phyloP scores from a whole-genome alignment of 768 basidiomycete genomes.

The Macrocybe gigantea region DNA sequence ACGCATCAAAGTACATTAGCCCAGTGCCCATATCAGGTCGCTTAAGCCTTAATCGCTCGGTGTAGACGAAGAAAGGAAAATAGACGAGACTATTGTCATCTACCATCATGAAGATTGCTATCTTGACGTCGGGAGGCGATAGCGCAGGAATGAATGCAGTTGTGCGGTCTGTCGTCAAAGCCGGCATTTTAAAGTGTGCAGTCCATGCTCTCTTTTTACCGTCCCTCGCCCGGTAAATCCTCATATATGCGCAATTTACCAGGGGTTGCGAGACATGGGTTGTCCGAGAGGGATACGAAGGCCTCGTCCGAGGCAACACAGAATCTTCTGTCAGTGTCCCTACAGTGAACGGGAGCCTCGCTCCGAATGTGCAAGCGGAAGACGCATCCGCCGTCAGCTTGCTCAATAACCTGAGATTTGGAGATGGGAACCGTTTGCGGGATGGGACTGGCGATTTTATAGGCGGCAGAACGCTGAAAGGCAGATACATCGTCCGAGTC shows the following conservation, averaged over 20 bases:
- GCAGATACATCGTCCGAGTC: slow-evolving; percentile 88
- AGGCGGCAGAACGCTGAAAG: slow-evolving; percentile 73
- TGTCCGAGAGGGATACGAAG: slow-evolving; percentile 97
- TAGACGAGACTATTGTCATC: background rate
- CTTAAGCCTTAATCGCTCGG: too few species aligned
- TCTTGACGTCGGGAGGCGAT: slow-evolving; percentile 95
- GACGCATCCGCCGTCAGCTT: slow-evolving; percentile 25
- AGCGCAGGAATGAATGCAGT: slow-evolving; percentile 97
- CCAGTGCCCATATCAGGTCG: too few species aligned
- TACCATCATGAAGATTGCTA: slow-evolving; percentile 76
- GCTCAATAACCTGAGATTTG: slow-evolving; percentile 74
- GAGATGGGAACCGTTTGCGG: slow-evolving; percentile 69
- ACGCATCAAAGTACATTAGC: too few species aligned
- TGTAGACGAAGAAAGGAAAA: too few species aligned
- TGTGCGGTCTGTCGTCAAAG: slow-evolving; percentile 90
- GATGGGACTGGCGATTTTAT: slow-evolving; percentile 78
- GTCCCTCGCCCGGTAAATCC: too few species aligned
- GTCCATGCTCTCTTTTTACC: background rate
- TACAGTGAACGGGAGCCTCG: slow-evolving; percentile 8
- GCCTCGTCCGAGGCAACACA: slow-evolving; percentile 89
- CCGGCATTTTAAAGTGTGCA: slow-evolving; percentile 81
- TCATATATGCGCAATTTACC: background rate
- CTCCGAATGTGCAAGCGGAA: slow-evolving; percentile 3
- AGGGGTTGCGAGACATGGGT: slow-evolving; percentile 97
- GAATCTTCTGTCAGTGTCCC: slow-evolving; percentile 20